These are phyloP conservation scores for Rhodomyrtus psidioides DNA, from an alignment of 441 rosid genomes.

Conservation along the genomic window DNA sequence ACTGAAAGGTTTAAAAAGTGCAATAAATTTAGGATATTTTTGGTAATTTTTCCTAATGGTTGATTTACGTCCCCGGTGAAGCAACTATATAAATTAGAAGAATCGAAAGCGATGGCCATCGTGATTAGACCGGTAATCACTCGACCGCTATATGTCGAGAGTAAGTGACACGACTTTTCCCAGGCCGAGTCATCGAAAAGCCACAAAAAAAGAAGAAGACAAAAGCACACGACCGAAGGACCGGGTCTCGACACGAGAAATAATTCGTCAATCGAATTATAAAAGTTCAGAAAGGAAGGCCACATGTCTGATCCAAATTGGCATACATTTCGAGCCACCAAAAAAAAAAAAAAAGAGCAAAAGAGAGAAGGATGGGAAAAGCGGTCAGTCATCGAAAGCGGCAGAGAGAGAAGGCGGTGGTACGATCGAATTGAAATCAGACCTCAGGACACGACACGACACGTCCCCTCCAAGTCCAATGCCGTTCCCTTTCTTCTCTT, in stretches of 20 bases:
- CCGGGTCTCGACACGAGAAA: background rate
- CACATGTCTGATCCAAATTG: background rate
- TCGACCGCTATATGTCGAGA: rapidly evolving
- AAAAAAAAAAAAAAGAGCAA: background rate
- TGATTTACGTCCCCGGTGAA: background rate
- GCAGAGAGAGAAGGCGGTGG: background rate
- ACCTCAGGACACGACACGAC: background rate
- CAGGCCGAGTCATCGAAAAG: background rate
- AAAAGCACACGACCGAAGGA: rapidly evolving
- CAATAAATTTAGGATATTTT: too few relatives aligned
- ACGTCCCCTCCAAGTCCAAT: background rate
- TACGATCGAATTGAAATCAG: background rate
- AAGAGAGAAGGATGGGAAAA: background rate
- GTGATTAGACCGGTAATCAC: rapidly evolving
- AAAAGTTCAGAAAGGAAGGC: background rate
- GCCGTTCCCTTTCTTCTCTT: background rate
- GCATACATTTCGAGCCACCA: background rate
- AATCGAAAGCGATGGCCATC: background rate
- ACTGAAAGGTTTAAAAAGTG: too few relatives aligned
- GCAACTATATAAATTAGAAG: background rate
- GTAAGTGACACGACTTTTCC: background rate
- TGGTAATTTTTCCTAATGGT: too few relatives aligned
- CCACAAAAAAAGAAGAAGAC: too few relatives aligned
- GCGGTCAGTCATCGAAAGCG: background rate
- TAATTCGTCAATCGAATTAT: background rate